Conservation (phyloP, 352 stramenopile genomes). For the Globisporangium spinosum region DNA sequence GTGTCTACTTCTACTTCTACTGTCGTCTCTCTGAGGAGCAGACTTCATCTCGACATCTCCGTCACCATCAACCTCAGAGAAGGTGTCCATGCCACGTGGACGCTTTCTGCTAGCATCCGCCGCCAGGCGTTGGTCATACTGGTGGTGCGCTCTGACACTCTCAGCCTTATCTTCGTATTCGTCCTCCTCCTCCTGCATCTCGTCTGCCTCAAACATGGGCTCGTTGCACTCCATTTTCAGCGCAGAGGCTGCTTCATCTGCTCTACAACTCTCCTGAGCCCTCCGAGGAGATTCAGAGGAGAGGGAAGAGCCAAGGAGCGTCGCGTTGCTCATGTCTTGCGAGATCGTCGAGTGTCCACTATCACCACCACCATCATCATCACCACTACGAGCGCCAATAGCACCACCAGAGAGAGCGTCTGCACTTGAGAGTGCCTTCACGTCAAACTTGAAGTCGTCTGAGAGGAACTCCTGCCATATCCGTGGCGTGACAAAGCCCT, state of each 20-base stretch:
- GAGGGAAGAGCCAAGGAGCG: background rate
- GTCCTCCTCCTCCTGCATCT: background rate
- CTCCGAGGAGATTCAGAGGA: background rate
- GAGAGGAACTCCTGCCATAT: constrained; percentile 76
- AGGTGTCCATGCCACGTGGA: background rate
- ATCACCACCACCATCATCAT: background rate
- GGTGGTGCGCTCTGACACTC: background rate
- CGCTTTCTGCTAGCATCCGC: background rate
- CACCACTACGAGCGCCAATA: background rate
- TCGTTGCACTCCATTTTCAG: constrained; percentile 12
- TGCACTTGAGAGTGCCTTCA: constrained; percentile 15
- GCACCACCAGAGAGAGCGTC: background rate
- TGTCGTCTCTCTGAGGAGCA: background rate
- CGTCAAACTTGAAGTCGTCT: constrained; percentile 67
- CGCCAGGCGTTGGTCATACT: background rate
- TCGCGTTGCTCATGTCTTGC: constrained; percentile 15
- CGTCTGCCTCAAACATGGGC: constrained; percentile 5
- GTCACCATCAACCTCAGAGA: background rate
- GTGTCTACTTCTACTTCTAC: background rate
- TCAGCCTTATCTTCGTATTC: constrained; percentile 1
- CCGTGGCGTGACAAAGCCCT: constrained; percentile 30
- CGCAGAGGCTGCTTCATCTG: background rate
- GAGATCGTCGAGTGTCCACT: constrained; percentile 15
- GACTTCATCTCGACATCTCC: constrained; percentile 1
- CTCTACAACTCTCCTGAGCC: background rate